phyloP scores from a whole-genome alignment of 2,329 filamentous ascomycete genomes.

The Pseudogymnoascus sp. region DNA sequence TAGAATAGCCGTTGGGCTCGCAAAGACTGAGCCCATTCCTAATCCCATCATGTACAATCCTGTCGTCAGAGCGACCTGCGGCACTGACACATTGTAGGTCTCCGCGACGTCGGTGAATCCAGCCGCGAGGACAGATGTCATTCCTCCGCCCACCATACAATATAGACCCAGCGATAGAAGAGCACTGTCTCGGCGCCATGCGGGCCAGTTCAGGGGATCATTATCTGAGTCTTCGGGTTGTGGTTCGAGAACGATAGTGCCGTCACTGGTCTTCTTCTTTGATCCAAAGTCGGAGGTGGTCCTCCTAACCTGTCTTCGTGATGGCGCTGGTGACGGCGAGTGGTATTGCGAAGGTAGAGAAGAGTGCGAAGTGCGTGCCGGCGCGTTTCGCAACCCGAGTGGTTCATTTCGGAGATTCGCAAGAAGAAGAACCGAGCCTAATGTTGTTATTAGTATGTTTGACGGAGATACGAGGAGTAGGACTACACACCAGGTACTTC shows the following conservation, averaged over 20 bases:
- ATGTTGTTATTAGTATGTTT: conserved; percentile 10
- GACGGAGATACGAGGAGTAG: conserved; percentile 6
- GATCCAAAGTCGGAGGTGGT: conserved; percentile 19
- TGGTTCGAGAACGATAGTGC: conserved; percentile 77
- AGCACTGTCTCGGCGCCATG: conserved; percentile 70
- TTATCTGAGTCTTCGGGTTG: conserved; percentile 88
- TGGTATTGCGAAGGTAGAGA: conserved; percentile 37
- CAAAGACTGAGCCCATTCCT: conserved; percentile 73
- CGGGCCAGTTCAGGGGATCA: conserved; percentile 87
- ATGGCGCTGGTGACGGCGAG: conserved; percentile 11
- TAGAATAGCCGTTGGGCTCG: conserved; percentile 83
- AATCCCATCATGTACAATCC: conserved; percentile 92
- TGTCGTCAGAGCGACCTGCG: conserved; percentile 75
- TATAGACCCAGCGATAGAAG: conserved; percentile 81
- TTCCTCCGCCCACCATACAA: conserved; percentile 87
- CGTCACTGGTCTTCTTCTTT: conserved; percentile 74
- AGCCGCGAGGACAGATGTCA: conserved; percentile 82
- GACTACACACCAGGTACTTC: conserved; percentile 68
- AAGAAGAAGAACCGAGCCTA: conserved; percentile 52
- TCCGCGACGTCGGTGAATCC: conserved; percentile 75
- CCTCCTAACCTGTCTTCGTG: conserved; percentile 8
- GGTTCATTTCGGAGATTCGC: conserved; percentile 49
- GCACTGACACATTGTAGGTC: conserved; percentile 56
- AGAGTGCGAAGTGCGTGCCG: conserved; percentile 50
- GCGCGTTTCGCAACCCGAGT: conserved; percentile 49